Percentiles rank a stretch among this genome's conserved stretches.
Evolutionary conservation across 495 filamentous ascomycete genomes (phyloP).

Genomic region (Aspergillus steynii): DNA sequence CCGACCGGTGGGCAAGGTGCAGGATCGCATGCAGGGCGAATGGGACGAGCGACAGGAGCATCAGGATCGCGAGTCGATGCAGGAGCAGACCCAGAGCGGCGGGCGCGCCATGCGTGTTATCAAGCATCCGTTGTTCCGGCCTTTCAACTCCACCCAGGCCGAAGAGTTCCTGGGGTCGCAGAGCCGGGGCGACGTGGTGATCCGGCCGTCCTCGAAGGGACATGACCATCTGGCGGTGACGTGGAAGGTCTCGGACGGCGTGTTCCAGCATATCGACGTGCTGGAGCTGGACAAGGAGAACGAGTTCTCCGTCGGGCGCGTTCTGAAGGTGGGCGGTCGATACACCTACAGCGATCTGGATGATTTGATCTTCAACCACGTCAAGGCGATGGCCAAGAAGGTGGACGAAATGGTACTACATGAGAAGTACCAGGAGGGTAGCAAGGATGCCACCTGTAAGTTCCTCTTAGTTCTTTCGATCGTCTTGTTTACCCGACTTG

Average conservation of each 20-base stretch:
- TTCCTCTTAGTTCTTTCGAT: slow-evolving; percentile 13
- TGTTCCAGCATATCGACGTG: slow-evolving; percentile 97
- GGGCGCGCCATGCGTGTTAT: slow-evolving; percentile 89
- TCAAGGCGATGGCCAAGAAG: slow-evolving; percentile 96
- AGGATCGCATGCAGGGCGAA: slow-evolving; percentile 71
- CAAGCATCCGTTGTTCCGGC: slow-evolving; percentile 92
- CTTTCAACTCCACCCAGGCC: slow-evolving; percentile 90
- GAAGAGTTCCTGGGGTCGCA: slow-evolving; percentile 89
- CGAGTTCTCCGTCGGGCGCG: slow-evolving; percentile 86
- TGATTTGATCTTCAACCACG: slow-evolving; percentile 94
- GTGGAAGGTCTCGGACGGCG: slow-evolving; percentile 94
- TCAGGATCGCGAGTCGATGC: slow-evolving; percentile 71
- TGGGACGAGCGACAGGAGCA: slow-evolving; percentile 86
- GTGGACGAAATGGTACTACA: slow-evolving; percentile 93
- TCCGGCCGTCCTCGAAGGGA: slow-evolving; percentile 90
- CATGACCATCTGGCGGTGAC: slow-evolving; percentile 93
- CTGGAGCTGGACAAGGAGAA: slow-evolving; percentile 95
- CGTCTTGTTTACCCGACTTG: slow-evolving; percentile 1
- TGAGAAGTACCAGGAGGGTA: slow-evolving; percentile 85
- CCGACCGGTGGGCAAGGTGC: slow-evolving; percentile 61
- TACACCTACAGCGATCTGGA: slow-evolving; percentile 95
- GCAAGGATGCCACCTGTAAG: slow-evolving; percentile 82
- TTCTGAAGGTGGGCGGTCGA: slow-evolving; percentile 78
- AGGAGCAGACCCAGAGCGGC: slow-evolving; percentile 77
- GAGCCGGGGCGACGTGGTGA: slow-evolving; percentile 84